A percentile compares a stretch with the other conserved stretches of the same genome.
phyloP scores from a whole-genome alignment of 2,329 filamentous ascomycete species.

The Escovopsis sp. region DNA sequence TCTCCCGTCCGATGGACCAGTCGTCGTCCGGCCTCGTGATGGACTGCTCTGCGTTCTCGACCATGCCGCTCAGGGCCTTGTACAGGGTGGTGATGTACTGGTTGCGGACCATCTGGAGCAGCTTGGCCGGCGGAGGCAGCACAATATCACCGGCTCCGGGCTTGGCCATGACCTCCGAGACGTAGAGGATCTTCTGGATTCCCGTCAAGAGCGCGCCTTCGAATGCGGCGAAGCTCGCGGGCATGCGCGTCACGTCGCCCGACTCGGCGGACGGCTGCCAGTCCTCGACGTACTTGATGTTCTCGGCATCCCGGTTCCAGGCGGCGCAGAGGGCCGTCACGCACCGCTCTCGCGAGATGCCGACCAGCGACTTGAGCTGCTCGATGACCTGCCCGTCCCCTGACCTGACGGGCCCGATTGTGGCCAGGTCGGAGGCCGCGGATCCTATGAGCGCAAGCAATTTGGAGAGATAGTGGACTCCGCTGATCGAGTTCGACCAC shows the following conservation, averaged over 20 bases:
- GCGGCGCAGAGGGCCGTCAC: constrained; percentile 74
- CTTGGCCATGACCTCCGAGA: constrained; percentile 70
- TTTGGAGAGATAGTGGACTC: constrained; percentile 77
- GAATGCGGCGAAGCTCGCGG: constrained; percentile 69
- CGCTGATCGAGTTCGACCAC: constrained; percentile 78
- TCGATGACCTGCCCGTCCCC: constrained; percentile 48
- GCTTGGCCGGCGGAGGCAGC: constrained; percentile 68
- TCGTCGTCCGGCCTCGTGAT: constrained; percentile 49
- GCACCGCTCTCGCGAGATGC: constrained; percentile 67
- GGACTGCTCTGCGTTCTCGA: constrained; percentile 82
- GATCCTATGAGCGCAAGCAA: constrained; percentile 73
- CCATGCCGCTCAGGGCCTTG: constrained; percentile 86
- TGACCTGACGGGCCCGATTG: constrained; percentile 49
- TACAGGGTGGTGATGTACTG: constrained; percentile 92
- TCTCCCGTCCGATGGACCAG: constrained; percentile 37
- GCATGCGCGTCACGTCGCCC: constrained; percentile 83
- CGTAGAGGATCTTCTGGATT: constrained; percentile 91
- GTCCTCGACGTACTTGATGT: constrained; percentile 83
- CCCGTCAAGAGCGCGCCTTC: constrained; percentile 69
- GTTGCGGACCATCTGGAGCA: constrained; percentile 77
- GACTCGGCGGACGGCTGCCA: constrained; percentile 77
- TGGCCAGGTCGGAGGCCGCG: constrained; percentile 73
- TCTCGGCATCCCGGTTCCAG: constrained; percentile 88
- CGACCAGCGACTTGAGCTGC: constrained; percentile 60
- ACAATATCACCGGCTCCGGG: constrained; percentile 64